Evolutionary conservation across 1,284 basidiomycete species (phyloP).

Genomic region (Melampsora medusae): DNA sequence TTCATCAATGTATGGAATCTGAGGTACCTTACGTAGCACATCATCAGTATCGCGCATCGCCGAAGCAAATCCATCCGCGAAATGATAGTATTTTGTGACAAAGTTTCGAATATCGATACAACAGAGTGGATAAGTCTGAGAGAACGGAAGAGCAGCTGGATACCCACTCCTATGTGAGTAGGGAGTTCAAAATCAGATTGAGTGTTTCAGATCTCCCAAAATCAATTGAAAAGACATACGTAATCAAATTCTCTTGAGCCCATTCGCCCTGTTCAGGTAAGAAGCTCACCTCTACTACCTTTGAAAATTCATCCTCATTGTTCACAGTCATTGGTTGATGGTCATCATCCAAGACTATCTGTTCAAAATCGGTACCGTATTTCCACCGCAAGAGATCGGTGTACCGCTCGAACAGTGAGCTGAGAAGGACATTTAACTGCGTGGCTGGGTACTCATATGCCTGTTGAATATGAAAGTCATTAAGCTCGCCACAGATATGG

Average conservation of each 20-base stretch:
- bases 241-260: slow-evolving; percentile 18
- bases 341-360: slow-evolving; percentile 85
- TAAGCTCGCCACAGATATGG: slow-evolving; percentile 45
- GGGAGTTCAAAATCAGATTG: slow-evolving; percentile 27
- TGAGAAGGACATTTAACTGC: slow-evolving; percentile 77
- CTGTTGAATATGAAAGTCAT: slow-evolving; percentile 8
- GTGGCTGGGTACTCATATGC: slow-evolving; percentile 41
- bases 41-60: slow-evolving; percentile 90
- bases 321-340: slow-evolving; percentile 85
- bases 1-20: not conserved
- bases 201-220: not conserved
- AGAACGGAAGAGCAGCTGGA: slow-evolving; percentile 85
- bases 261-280: slow-evolving; percentile 63
- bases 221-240: not conserved
- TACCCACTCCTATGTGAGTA: slow-evolving; percentile 62
- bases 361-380: slow-evolving; percentile 77
- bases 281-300: slow-evolving; percentile 81
- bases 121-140: slow-evolving; percentile 87
- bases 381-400: slow-evolving; percentile 76
- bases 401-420: slow-evolving; percentile 87
- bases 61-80: slow-evolving; percentile 88
- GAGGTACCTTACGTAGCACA: slow-evolving; percentile 73
- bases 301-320: slow-evolving; percentile 68
- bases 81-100: slow-evolving; percentile 94
- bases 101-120: slow-evolving; percentile 94